Evolutionary conservation across 129 eudicot genomes (phyloP), one percentile per base, ranked within the genome.

Genomic region (Helichrysum umbraculigerum): DNA sequence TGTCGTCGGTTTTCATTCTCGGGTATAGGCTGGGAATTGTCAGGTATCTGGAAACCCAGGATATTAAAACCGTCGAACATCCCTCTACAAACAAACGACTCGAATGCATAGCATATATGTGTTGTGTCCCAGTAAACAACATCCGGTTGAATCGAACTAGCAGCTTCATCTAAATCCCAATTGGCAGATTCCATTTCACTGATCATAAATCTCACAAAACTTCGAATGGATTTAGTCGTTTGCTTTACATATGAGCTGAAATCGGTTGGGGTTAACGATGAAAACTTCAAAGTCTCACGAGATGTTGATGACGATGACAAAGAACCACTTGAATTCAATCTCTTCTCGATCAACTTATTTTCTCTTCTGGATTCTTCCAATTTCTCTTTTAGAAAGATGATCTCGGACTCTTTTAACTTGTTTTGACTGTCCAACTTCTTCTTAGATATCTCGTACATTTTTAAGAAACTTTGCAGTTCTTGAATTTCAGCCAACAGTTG

Each of bases 121-220:
- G 70, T 86, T 4, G 77, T 68, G n/a, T 85, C 88, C 85, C 88
- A 85, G 78, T 86, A 95, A 21, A 70, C 78, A 67, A 87, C 86
- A 59, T 80, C 91, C 0, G 97, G 94, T 34, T 89, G 88, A 22
- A 95, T 91, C 10, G 87, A 72, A 73, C 57, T 70, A 1, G 86
- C 92, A 6, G 96, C 99, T 7, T 87, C 87, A 42, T 89, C 92
- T 35, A 91, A 60, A 81, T 95, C 88, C 99, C 99, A 95, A 22
- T 84, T 90, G 1, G 91, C 90, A 39, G 87, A 79, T 70, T 84
- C 94, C 96, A 95, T 91, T 76, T 91, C 97, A 21, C 78, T 76
- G 33, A 85, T 81, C 85, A 89, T 81, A 76, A 91, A 52, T 59
- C 77, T 71, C 54, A 91, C 97, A 70, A 91, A 87, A 68, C 71